phyloP scores from a whole-genome alignment of 208 protist species.

The Crithidia sp. region DNA sequence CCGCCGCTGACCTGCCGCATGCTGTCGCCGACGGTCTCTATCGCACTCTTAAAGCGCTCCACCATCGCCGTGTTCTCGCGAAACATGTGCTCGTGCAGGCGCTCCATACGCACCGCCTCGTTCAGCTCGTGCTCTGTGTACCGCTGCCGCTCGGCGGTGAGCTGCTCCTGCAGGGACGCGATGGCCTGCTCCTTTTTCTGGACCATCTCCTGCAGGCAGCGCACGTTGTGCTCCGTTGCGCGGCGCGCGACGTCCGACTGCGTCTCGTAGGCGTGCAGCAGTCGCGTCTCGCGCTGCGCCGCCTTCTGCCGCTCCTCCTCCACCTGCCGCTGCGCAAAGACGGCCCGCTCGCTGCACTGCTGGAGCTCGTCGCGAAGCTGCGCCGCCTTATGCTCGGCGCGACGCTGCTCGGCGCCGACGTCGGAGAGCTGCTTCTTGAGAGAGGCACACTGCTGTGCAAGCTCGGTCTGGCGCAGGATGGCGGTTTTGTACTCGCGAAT shows the following conservation, averaged over 20 bases:
- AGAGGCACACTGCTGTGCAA: constrained; percentile 50
- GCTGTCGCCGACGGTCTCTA: constrained; percentile 57
- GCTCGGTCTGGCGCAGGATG: constrained; percentile 64
- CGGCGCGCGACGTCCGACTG: constrained; percentile 74
- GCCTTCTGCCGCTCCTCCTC: constrained; percentile 70
- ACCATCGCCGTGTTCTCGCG: constrained; percentile 85
- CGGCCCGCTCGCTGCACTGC: constrained; percentile 45
- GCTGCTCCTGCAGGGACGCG: constrained; percentile 73
- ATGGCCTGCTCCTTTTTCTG: constrained; percentile 77
- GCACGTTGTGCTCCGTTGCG: constrained; percentile 81
- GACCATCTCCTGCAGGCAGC: constrained; percentile 78
- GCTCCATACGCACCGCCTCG: constrained; percentile 85
- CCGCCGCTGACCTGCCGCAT: constrained; percentile 21
- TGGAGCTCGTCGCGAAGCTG: constrained; percentile 58
- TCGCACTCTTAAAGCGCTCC: constrained; percentile 78
- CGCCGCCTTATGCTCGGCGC: constrained; percentile 28
- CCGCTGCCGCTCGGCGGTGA: constrained; percentile 75
- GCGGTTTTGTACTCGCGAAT: constrained; percentile 78
- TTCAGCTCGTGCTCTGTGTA: constrained; percentile 71
- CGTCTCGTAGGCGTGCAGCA: constrained; percentile 68
- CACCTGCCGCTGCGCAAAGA: constrained; percentile 60
- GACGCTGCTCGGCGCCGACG: constrained; percentile 35
- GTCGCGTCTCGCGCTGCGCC: constrained; percentile 58
- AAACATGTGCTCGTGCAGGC: constrained; percentile 84
- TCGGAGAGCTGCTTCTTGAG: constrained; percentile 58